phyloP scores from a whole-genome alignment of 1,139 yeast genomes.

The Pneumocystis carinii region DNA sequence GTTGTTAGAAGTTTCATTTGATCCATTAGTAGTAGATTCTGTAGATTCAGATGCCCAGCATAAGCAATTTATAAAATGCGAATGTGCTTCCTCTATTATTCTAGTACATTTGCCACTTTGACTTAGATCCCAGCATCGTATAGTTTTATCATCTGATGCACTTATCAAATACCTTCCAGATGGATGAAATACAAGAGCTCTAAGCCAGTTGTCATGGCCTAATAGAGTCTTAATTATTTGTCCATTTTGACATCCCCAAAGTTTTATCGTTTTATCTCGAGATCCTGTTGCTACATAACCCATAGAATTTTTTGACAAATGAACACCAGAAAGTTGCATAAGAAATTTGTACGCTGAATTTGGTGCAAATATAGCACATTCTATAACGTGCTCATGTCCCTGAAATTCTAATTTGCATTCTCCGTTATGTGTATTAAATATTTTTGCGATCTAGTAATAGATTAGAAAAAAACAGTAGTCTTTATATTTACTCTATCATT shows the following conservation, averaged over 20 bases:
- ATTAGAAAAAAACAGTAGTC: not conserved
- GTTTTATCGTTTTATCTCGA: slow-evolving; percentile 57
- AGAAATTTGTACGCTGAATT: slow-evolving; percentile 33
- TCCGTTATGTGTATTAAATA: slow-evolving; percentile 50
- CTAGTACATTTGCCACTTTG: slow-evolving; percentile 38
- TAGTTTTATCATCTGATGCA: slow-evolving; percentile 65
- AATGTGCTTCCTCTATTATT: slow-evolving; percentile 44
- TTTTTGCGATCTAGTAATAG: slow-evolving; percentile 33
- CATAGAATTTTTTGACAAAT: slow-evolving; percentile 5
- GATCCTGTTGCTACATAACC: slow-evolving; percentile 54
- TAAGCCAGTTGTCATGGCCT: slow-evolving; percentile 86
- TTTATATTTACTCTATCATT: slow-evolving; percentile 1
- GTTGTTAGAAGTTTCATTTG: slow-evolving; percentile 7
- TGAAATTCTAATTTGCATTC: slow-evolving; percentile 54
- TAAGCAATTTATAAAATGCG: slow-evolving; percentile 55
- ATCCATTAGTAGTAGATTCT: slow-evolving; percentile 6
- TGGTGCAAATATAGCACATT: slow-evolving; percentile 58
- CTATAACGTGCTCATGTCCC: slow-evolving; percentile 66
- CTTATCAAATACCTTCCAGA: slow-evolving; percentile 57
- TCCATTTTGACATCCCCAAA: slow-evolving; percentile 67
- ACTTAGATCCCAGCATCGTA: slow-evolving; percentile 67
- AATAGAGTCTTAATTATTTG: slow-evolving; percentile 38
- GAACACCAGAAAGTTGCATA: slow-evolving; percentile 28
- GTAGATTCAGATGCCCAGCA: slow-evolving; percentile 39
- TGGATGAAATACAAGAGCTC: slow-evolving; percentile 56